Percentiles rank a stretch among this genome's conserved stretches.
These are phyloP conservation scores for Escovopsis sp. DNA, from an alignment of 2,329 filamentous ascomycete species.

Conservation along the genomic window DNA sequence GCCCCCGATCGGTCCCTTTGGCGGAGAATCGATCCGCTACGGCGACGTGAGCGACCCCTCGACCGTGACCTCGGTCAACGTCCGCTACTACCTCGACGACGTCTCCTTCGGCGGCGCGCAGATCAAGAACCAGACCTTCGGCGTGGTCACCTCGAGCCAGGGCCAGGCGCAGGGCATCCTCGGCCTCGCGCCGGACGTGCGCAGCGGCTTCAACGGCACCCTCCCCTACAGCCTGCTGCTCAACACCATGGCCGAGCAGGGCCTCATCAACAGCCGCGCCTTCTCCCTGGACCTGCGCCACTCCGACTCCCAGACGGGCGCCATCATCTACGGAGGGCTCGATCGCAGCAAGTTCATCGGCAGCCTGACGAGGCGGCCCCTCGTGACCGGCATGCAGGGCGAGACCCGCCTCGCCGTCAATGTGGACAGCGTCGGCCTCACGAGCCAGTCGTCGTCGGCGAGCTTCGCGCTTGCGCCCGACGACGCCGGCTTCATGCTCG, in stretches of 20 bases:
- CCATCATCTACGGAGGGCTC: constrained; percentile 38
- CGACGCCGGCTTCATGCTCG: constrained; percentile 31
- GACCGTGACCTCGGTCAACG: constrained; percentile 23
- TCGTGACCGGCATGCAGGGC: constrained; percentile 23
- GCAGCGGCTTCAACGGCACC: constrained; percentile 21
- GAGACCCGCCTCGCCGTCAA: constrained; percentile 23
- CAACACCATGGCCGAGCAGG: constrained; percentile 31
- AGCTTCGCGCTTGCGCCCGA: constrained; percentile 13
- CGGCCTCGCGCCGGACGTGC: constrained; percentile 30
- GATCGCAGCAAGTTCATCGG: constrained; percentile 38
- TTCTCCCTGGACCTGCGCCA: constrained; percentile 37
- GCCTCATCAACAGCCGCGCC: constrained; percentile 32
- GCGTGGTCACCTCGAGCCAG: constrained; percentile 29
- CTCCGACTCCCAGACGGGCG: constrained; percentile 26
- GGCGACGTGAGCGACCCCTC: constrained; percentile 22
- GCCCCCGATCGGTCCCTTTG: constrained; percentile 23
- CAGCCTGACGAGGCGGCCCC: constrained; percentile 26
- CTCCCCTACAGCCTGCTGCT: constrained; percentile 39
- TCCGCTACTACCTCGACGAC: constrained; percentile 32
- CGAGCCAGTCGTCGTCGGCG: constrained; percentile 6
- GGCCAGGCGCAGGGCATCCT: constrained; percentile 37
- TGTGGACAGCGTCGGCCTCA: constrained; percentile 18
- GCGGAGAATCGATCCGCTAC: constrained; percentile 23
- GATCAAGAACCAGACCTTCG: constrained; percentile 34
- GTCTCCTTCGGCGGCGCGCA: constrained; percentile 28